Conservation (phyloP, 2,329 filamentous ascomycete genomes). For the Ploettnerulaceae sp. region DNA sequence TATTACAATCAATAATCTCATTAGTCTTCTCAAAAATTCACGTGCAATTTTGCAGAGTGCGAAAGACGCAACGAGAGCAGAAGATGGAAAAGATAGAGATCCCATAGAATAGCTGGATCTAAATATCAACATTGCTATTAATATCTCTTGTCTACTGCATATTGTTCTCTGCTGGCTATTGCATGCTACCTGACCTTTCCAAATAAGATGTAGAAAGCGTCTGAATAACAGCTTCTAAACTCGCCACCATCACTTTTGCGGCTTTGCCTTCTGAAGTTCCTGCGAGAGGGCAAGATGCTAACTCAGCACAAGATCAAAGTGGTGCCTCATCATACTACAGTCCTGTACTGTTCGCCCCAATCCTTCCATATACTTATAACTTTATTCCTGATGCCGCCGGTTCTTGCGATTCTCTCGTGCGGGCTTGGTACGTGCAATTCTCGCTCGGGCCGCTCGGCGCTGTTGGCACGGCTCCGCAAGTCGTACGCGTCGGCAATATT, state of each 20-base stretch:
- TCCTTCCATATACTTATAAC: constrained; percentile 13
- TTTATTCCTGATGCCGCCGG: constrained; percentile 10
- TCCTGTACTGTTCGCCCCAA: constrained; percentile 7
- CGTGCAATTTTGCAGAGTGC: not conserved
- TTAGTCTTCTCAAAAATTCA: not conserved
- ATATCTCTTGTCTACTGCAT: not conserved
- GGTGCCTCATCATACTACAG: constrained; percentile 5
- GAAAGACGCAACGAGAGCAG: constrained; percentile 1
- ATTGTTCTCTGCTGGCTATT: not conserved
- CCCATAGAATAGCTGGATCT: constrained; percentile 1
- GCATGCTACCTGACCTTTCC: constrained; percentile 1
- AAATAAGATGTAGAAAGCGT: not conserved
- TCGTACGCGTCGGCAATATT: constrained; percentile 17
- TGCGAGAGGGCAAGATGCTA: constrained; percentile 9
- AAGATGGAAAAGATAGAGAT: constrained; percentile 5
- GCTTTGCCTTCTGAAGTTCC: constrained; percentile 12
- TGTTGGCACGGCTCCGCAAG: constrained; percentile 13
- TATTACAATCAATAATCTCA: not conserved
- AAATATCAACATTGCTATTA: constrained; percentile 2
- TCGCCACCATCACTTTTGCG: constrained; percentile 15
- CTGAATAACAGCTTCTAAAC: constrained; percentile 19
- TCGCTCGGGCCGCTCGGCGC: constrained; percentile 14
- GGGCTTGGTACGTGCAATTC: constrained; percentile 12
- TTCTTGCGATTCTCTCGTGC: constrained; percentile 14
- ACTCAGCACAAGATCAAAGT: constrained; percentile 14